phyloP scores from a whole-genome alignment of 805 yeast species.

The Wickerhamiella parazyma region DNA sequence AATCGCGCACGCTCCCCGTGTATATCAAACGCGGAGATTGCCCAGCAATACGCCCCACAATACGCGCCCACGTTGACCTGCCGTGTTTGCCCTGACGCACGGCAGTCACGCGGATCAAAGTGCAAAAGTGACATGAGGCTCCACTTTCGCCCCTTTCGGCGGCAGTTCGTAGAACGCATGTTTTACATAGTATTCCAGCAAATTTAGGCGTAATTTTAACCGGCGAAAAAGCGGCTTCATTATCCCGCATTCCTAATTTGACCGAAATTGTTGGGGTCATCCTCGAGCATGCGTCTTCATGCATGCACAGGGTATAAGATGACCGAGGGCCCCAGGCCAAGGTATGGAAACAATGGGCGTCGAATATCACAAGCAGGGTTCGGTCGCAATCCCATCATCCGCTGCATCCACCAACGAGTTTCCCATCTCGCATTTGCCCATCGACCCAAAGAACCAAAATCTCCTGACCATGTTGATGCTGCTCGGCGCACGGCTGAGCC shows the following conservation, averaged over 20 bases:
- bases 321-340: not conserved
- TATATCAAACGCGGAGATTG: too few species aligned
- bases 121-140: too few species aligned
- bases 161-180: too few species aligned
- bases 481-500: slow-evolving; percentile 5
- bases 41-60: too few species aligned
- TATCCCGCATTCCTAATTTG: not conserved
- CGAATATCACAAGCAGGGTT: not conserved
- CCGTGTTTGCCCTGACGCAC: too few species aligned
- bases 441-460: not conserved
- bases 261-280: slow-evolving; percentile 5
- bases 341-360: not conserved
- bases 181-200: too few species aligned
- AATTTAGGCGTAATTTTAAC: too few species aligned
- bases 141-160: too few species aligned
- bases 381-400: not conserved
- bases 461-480: slow-evolving; percentile 6
- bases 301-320: not conserved
- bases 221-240: too few species aligned
- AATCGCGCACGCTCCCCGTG: too few species aligned
- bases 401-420: not conserved
- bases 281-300: slow-evolving; percentile 1
- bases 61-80: too few species aligned
- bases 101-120: too few species aligned
- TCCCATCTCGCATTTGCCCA: not conserved